Conservation (phyloP, 306 rosid genomes). For the Inga leiocalycina region DNA sequence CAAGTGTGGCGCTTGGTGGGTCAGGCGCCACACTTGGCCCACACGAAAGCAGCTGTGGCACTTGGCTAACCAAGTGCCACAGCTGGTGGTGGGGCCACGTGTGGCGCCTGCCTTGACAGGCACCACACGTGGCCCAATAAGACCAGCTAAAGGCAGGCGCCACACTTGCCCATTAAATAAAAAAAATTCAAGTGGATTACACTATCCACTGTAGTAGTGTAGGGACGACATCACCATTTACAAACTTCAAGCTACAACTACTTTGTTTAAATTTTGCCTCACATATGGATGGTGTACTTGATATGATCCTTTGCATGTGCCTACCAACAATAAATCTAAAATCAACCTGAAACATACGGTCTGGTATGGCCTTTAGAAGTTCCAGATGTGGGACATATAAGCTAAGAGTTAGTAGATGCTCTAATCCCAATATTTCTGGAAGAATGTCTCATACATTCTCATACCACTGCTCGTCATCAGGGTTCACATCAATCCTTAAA, state of each 20-base stretch:
- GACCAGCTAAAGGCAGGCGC: no score
- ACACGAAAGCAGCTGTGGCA: no score
- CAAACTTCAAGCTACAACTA: background rate
- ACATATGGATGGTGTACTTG: background rate
- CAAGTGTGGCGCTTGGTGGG: no score
- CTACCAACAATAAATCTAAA: background rate
- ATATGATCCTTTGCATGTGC: background rate
- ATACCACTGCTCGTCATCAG: constrained; percentile 34
- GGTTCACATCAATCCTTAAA: constrained; percentile 20
- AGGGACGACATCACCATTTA: background rate
- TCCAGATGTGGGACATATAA: background rate
- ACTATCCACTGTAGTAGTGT: no score
- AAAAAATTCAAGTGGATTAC: no score
- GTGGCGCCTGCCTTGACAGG: no score
- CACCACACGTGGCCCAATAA: no score
- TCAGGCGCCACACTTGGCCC: no score
- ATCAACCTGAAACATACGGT: background rate
- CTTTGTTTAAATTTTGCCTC: background rate
- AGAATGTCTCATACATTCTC: background rate
- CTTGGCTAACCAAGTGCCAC: no score
- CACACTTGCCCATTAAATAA: no score
- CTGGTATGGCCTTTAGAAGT: background rate
- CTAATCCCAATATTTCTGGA: background rate
- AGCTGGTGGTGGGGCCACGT: no score
- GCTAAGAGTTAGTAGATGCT: background rate